Conservation (phyloP, 306 rosid species). For the Prunus mira region DNA sequence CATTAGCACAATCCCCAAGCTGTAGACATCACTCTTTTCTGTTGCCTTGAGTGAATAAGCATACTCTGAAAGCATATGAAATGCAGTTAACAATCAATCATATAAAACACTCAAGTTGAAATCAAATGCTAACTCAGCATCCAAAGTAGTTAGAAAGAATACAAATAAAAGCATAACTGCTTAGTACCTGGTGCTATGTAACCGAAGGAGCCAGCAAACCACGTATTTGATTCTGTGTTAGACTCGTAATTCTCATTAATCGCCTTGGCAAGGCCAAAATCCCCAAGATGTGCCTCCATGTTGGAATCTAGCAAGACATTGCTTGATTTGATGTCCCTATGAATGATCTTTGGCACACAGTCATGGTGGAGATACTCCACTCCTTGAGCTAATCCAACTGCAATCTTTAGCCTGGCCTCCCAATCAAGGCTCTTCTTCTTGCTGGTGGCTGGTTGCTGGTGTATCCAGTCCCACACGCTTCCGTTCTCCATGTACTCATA, state of each 20-base stretch:
- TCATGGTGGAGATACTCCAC: constrained; percentile 94
- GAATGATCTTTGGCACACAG: constrained; percentile 79
- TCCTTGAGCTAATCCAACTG: constrained; percentile 79
- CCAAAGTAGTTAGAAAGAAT: background rate
- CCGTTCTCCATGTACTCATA: constrained; percentile 93
- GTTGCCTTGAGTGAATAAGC: constrained; percentile 81
- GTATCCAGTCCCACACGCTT: constrained; percentile 94
- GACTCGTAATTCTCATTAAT: constrained; percentile 59
- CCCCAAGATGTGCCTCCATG: constrained; percentile 96
- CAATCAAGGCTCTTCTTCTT: constrained; percentile 72
- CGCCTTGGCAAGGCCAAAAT: constrained; percentile 84
- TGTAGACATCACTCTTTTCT: constrained; percentile 91
- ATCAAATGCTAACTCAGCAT: background rate
- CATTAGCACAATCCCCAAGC: constrained; percentile 91
- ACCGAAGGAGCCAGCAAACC: constrained; percentile 92
- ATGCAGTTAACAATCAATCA: constrained; percentile 10
- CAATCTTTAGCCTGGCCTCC: constrained; percentile 81
- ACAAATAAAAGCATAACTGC: background rate
- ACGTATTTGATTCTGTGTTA: constrained; percentile 61
- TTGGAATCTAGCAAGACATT: constrained; percentile 75
- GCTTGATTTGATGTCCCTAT: constrained; percentile 87
- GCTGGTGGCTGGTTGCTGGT: constrained; percentile 41
- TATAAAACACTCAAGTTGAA: background rate
- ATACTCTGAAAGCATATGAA: constrained; percentile 51
- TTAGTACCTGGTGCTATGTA: constrained; percentile 88